These are phyloP conservation scores for Kwoniella botswanensis DNA, from an alignment of 768 basidiomycete species.

Conservation along the genomic window DNA sequence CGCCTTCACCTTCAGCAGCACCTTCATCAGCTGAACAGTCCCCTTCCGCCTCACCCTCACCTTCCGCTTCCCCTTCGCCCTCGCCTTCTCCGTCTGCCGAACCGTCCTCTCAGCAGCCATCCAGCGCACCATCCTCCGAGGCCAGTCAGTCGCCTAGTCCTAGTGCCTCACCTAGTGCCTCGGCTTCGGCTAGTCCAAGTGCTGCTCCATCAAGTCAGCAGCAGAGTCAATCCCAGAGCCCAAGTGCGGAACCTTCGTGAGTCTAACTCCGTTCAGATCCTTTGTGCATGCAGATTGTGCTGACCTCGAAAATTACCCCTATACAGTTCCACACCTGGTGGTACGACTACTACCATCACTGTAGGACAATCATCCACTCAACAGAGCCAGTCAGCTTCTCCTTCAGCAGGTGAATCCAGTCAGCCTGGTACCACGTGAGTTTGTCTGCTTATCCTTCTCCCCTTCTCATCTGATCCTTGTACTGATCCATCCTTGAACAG, in stretches of 20 bases:
- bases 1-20: conserved; percentile 8
- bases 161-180: conserved; percentile 9
- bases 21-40: conserved; percentile 4
- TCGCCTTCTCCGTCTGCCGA: conserved; percentile 11
- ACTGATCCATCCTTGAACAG: conserved; percentile 11
- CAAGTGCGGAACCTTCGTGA: conserved; percentile 11
- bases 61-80: conserved; percentile 22
- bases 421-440: conserved; percentile 20
- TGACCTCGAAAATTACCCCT: not conserved
- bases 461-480: not conserved
- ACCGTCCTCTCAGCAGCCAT: not conserved
- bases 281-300: not conserved
- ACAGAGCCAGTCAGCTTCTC: conserved; percentile 8
- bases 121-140: conserved; percentile 6
- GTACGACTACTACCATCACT: conserved; percentile 30
- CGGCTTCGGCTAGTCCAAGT: conserved; percentile 10
- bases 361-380: conserved; percentile 28
- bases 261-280: not conserved
- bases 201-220: conserved; percentile 19
- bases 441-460: not conserved
- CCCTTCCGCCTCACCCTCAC: conserved; percentile 15
- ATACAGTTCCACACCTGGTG: conserved; percentile 4
- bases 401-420: conserved; percentile 6
- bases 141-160: conserved; percentile 11
- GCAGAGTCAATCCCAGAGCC: conserved; percentile 7